Conservation (phyloP, 2,329 filamentous ascomycete genomes). For the Penicillium polonicum region DNA sequence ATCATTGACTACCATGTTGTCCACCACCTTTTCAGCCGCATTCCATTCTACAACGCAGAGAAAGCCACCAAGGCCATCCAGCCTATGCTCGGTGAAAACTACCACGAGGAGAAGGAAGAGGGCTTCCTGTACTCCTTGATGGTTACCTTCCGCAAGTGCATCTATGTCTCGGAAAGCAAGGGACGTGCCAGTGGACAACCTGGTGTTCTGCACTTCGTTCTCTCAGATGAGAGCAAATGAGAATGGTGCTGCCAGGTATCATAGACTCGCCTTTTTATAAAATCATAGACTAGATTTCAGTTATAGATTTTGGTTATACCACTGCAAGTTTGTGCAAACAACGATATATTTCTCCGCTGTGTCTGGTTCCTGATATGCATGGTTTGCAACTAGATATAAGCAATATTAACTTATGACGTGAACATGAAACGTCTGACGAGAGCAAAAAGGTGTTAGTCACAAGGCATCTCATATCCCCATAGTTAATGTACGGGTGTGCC, state of each 20-base stretch:
- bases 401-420: not conserved
- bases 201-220: slow-evolving; percentile 24
- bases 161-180: slow-evolving; percentile 45
- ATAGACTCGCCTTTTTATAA: not conserved
- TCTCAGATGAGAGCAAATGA: slow-evolving; percentile 13
- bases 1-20: slow-evolving; percentile 66
- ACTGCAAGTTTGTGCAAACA: not conserved
- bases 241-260: not conserved
- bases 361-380: not conserved
- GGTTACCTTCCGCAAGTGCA: slow-evolving; percentile 49
- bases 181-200: slow-evolving; percentile 21
- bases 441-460: not conserved
- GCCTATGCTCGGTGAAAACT: slow-evolving; percentile 56
- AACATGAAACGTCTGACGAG: not conserved
- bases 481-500: not conserved
- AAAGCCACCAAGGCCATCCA: slow-evolving; percentile 59
- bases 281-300: slow-evolving; percentile 1
- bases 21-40: slow-evolving; percentile 62
- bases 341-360: not conserved
- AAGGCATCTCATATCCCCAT: not conserved
- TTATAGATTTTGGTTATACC: not conserved
- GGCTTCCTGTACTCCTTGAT: slow-evolving; percentile 50
- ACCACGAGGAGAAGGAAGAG: slow-evolving; percentile 39
- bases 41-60: slow-evolving; percentile 61
- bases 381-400: not conserved